Conservation (phyloP, 805 yeast species). For the Sporopachydermia quercuum region DNA sequence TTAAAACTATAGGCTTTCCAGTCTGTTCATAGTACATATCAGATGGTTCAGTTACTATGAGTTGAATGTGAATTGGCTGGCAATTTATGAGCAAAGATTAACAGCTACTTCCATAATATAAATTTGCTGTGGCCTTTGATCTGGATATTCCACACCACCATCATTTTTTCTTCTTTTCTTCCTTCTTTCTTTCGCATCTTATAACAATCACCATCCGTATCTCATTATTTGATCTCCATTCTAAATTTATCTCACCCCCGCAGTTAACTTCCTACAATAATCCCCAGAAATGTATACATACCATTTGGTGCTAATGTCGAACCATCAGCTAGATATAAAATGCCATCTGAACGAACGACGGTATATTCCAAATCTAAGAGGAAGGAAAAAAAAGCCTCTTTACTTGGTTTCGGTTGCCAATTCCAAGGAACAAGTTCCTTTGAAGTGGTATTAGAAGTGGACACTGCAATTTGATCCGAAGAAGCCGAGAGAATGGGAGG, state of each 20-base stretch:
- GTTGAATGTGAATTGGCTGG: no score
- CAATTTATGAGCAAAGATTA: no score
- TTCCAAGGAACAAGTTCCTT: slow-evolving; percentile 8
- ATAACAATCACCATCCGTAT: slow-evolving; percentile 10
- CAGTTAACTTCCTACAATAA: background rate
- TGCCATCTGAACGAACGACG: slow-evolving; percentile 17
- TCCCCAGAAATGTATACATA: slow-evolving; percentile 7
- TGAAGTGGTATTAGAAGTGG: background rate
- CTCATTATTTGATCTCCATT: slow-evolving; percentile 9
- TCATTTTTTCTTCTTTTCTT: background rate
- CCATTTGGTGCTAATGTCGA: slow-evolving; percentile 15
- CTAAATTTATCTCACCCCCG: slow-evolving; percentile 3
- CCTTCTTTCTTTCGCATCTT: slow-evolving; percentile 15
- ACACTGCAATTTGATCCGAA: background rate
- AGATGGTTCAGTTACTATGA: no score
- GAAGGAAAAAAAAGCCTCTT: slow-evolving; percentile 17
- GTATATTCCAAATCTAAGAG: slow-evolving; percentile 26
- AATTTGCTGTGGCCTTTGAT: background rate
- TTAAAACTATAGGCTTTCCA: no score
- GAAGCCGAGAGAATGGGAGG: no score
- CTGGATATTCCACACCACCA: background rate
- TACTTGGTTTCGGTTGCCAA: slow-evolving; percentile 12
- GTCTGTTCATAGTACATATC: no score
- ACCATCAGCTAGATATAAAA: slow-evolving; percentile 15
- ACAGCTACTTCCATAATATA: background rate